phyloP scores from a whole-genome alignment of 768 basidiomycete genomes.

The Tricholoma terreum region DNA sequence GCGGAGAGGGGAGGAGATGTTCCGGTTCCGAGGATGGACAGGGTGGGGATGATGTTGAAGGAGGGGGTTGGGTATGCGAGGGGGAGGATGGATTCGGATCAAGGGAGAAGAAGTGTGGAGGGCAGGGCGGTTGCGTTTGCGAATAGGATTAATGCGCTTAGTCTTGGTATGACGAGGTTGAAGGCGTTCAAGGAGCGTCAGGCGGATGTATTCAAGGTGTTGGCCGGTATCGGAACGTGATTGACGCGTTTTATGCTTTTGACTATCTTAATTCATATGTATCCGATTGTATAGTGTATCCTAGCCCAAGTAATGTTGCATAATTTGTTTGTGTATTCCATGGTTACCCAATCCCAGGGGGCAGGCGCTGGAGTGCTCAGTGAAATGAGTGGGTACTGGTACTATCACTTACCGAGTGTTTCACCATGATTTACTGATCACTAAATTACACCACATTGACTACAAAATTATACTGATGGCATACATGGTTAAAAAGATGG shows the following conservation, averaged over 20 bases:
- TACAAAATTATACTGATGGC: no score
- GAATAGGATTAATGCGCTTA: conserved; percentile 74
- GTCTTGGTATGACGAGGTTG: conserved; percentile 66
- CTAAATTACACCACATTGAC: no score
- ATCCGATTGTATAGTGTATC: no score
- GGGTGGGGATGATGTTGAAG: conserved; percentile 55
- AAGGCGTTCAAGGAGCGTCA: conserved; percentile 72
- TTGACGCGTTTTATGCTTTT: background rate
- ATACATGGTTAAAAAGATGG: no score
- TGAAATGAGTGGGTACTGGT: no score
- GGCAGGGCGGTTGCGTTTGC: conserved; percentile 69
- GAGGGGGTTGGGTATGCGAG: conserved; percentile 50
- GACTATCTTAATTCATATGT: no score
- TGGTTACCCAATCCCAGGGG: no score
- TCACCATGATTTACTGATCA: no score
- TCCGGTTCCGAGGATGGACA: conserved; percentile 49
- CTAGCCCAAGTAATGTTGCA: no score
- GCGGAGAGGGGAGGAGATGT: conserved; percentile 34
- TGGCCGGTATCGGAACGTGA: conserved; percentile 44
- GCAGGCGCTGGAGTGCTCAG: no score
- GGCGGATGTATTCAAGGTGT: conserved; percentile 64
- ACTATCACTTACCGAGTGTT: no score
- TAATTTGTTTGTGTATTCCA: no score
- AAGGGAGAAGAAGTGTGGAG: conserved; percentile 49
- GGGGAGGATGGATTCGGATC: conserved; percentile 22